Evolutionary conservation across 2,329 filamentous ascomycete genomes (phyloP).

Genomic region (Calonectria naviculata): DNA sequence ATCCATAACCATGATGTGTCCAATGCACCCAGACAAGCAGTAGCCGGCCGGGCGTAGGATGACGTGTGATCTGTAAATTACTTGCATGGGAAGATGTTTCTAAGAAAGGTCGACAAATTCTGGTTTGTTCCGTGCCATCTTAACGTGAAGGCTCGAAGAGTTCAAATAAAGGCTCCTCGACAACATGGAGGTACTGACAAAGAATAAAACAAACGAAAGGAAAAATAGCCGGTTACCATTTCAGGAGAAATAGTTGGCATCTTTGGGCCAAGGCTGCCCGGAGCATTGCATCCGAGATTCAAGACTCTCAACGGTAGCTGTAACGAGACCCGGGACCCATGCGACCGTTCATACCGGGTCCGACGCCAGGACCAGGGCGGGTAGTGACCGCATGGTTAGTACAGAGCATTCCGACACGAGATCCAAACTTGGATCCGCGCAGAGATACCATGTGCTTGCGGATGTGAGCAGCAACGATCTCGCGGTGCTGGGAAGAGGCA

Average conservation of each 20-base stretch:
- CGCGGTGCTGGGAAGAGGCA: slow-evolving; percentile 86
- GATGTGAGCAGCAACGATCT: slow-evolving; percentile 93
- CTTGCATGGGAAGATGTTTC: slow-evolving; percentile 62
- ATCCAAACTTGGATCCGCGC: slow-evolving; percentile 97
- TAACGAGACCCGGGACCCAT: slow-evolving; percentile 70
- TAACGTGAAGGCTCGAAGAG: slow-evolving; percentile 46
- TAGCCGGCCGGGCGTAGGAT: slow-evolving; percentile 66
- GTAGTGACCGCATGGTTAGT: slow-evolving; percentile 93
- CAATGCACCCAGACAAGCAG: slow-evolving; percentile 64
- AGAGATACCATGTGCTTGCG: slow-evolving; percentile 99
- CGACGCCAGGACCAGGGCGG: slow-evolving; percentile 85
- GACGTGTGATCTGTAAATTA: slow-evolving; percentile 66
- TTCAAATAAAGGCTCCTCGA: slow-evolving; percentile 41
- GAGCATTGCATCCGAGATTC: background rate
- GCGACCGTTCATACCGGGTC: slow-evolving; percentile 69
- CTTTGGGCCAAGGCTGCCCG: background rate
- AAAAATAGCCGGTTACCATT: slow-evolving; percentile 7
- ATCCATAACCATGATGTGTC: slow-evolving; percentile 72
- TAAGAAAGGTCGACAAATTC: slow-evolving; percentile 59
- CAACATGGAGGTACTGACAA: slow-evolving; percentile 36
- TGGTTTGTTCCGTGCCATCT: slow-evolving; percentile 51
- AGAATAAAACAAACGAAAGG: slow-evolving; percentile 35
- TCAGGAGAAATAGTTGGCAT: background rate
- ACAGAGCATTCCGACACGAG: slow-evolving; percentile 98
- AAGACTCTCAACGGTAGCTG: slow-evolving; percentile 63